Percentiles rank a stretch among this genome's conserved stretches.
Evolutionary conservation across 768 basidiomycete species (phyloP).

Genomic region (Tulasnella sp.): DNA sequence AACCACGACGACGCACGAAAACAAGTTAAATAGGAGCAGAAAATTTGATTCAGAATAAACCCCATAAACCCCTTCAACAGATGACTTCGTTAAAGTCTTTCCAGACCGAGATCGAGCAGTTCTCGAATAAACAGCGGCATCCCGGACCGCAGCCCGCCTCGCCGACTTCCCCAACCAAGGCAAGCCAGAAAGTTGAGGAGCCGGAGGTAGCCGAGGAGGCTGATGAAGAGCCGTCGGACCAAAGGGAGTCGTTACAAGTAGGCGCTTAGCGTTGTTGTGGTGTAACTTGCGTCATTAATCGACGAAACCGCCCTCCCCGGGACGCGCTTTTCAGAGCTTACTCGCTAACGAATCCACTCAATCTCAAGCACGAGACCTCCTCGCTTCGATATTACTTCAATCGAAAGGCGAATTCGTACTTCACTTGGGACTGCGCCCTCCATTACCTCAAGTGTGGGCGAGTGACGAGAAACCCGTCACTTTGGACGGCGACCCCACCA

Average conservation of each 20-base stretch:
- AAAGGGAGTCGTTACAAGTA: neutral
- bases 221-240: constrained; percentile 10
- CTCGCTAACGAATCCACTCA: constrained; percentile 10
- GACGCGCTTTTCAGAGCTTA: constrained; percentile 2
- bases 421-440: constrained; percentile 65
- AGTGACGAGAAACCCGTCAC: neutral
- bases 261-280: neutral
- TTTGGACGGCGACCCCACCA: constrained; percentile 39
- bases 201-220: neutral
- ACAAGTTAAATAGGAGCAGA: neutral
- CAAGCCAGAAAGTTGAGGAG: neutral
- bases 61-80: neutral
- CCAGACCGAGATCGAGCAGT: constrained; percentile 23
- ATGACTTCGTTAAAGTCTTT: constrained; percentile 26
- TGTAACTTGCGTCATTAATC: neutral
- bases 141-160: neutral
- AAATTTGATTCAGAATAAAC: constrained; percentile 1
- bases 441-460: constrained; percentile 53
- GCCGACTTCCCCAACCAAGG: constrained; percentile 8
- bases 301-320: neutral
- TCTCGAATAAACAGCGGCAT: constrained; percentile 8
- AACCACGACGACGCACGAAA: neutral
- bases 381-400: constrained; percentile 65
- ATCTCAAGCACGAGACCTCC: constrained; percentile 52
- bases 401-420: constrained; percentile 71